Conservation (phyloP, 331 rosid species). For the Saraca asoca region DNA sequence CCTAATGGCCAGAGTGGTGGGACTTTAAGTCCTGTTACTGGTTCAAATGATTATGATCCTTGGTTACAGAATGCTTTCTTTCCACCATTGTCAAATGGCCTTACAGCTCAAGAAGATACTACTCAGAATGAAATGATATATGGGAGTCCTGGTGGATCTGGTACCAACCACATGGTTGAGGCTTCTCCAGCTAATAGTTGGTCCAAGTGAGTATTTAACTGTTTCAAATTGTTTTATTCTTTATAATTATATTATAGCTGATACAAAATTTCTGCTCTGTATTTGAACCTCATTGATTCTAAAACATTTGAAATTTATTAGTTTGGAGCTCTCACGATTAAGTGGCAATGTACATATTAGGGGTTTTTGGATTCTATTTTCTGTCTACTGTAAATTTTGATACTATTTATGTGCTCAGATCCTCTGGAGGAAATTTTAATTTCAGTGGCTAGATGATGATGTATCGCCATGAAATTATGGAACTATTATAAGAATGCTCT, state of each 20-base stretch:
- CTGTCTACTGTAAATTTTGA: constrained; percentile 3
- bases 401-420: constrained; percentile 7
- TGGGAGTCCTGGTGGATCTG: constrained; percentile 67
- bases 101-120: constrained; percentile 59
- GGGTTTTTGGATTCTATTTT: constrained; percentile 14
- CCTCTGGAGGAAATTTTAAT: not conserved
- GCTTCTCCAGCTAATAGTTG: constrained; percentile 61
- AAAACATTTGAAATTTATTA: not conserved
- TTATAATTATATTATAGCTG: not conserved
- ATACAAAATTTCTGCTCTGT: too few species aligned
- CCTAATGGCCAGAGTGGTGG: constrained; percentile 74
- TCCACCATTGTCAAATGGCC: constrained; percentile 72
- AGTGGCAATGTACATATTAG: constrained; percentile 5
- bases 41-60: constrained; percentile 69
- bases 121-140: constrained; percentile 62
- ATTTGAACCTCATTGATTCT: not conserved
- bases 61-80: constrained; percentile 71
- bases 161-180: constrained; percentile 59
- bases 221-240: constrained; percentile 5
- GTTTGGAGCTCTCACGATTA: constrained; percentile 18
- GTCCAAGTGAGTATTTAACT: constrained; percentile 78
- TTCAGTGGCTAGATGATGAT: not conserved
- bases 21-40: constrained; percentile 59
- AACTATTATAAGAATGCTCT: constrained; percentile 13
- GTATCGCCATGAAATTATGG: not conserved